Evolutionary conservation across 495 filamentous ascomycete genomes (phyloP).

Genomic region (Filosporella fistucella): DNA sequence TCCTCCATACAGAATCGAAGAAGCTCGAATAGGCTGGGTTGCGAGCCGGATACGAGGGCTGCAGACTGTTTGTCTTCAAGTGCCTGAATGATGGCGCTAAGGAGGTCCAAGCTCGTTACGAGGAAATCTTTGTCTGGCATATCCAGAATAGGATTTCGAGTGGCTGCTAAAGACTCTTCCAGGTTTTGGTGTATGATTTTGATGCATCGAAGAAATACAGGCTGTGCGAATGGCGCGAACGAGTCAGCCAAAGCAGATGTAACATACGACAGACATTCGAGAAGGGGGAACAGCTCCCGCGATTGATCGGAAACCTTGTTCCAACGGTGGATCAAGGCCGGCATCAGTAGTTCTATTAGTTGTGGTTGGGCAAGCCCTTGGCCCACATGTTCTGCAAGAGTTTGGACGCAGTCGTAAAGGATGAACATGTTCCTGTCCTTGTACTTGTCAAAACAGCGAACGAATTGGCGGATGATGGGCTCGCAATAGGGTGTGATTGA

Average conservation of each 20-base stretch:
- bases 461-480: conserved; percentile 89
- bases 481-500: conserved; percentile 77
- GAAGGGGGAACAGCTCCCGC: conserved; percentile 86
- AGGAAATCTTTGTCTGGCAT: conserved; percentile 95
- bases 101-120: conserved; percentile 90
- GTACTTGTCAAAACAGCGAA: conserved; percentile 86
- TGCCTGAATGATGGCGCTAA: conserved; percentile 92
- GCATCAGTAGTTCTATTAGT: conserved; percentile 84
- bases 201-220: conserved; percentile 81
- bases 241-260: conserved; percentile 78
- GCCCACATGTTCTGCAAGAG: conserved; percentile 87
- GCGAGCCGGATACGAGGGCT: conserved; percentile 67
- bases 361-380: conserved; percentile 71
- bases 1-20: conserved; percentile 93
- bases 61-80: conserved; percentile 70
- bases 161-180: conserved; percentile 64
- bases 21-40: conserved; percentile 84
- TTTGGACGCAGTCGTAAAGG: conserved; percentile 98
- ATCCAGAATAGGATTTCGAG: conserved; percentile 61
- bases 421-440: conserved; percentile 99
- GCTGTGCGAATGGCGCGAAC: conserved; percentile 78
- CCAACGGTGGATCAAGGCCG: conserved; percentile 87
- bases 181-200: conserved; percentile 89
- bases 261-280: conserved; percentile 94
- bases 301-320: conserved; percentile 84